phyloP scores from a whole-genome alignment of 2,329 filamentous ascomycete species.

The Colletotrichum sp. region DNA sequence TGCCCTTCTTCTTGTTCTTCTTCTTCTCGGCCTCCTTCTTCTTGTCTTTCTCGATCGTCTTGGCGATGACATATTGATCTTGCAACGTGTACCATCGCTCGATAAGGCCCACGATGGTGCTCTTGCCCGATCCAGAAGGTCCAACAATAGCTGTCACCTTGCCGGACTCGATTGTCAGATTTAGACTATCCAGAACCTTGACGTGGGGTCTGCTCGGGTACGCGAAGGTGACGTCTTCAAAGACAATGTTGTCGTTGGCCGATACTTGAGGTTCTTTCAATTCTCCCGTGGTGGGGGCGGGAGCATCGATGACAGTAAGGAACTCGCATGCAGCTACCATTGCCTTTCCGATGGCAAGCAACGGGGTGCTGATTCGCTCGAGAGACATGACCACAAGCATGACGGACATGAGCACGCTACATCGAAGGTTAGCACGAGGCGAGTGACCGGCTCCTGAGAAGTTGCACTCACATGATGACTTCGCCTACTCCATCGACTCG shows the following conservation, averaged over 20 bases:
- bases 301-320: slow-evolving; percentile 59
- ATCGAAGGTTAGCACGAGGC: not conserved
- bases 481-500: slow-evolving; percentile 54
- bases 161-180: slow-evolving; percentile 63
- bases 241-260: slow-evolving; percentile 46
- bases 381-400: slow-evolving; percentile 63
- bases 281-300: slow-evolving; percentile 38
- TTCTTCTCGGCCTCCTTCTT: slow-evolving; percentile 45
- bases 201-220: slow-evolving; percentile 72
- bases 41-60: slow-evolving; percentile 52
- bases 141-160: slow-evolving; percentile 78
- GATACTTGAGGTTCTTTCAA: slow-evolving; percentile 41
- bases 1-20: slow-evolving; percentile 32
- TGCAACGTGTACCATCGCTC: slow-evolving; percentile 74
- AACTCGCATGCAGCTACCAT: slow-evolving; percentile 63
- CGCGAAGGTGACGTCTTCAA: slow-evolving; percentile 72
- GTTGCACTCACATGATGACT: slow-evolving; percentile 55
- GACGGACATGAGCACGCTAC: slow-evolving; percentile 58
- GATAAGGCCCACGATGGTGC: slow-evolving; percentile 73
- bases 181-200: slow-evolving; percentile 65
- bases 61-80: slow-evolving; percentile 56
- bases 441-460: not conserved
- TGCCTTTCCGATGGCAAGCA: slow-evolving; percentile 63
- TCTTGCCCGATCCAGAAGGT: slow-evolving; percentile 75
- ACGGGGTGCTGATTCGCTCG: slow-evolving; percentile 60